Percentiles rank a stretch among this genome's conserved stretches.
phyloP scores from a whole-genome alignment of 2,329 filamentous ascomycete species.

The Alternaria tenuissima region DNA sequence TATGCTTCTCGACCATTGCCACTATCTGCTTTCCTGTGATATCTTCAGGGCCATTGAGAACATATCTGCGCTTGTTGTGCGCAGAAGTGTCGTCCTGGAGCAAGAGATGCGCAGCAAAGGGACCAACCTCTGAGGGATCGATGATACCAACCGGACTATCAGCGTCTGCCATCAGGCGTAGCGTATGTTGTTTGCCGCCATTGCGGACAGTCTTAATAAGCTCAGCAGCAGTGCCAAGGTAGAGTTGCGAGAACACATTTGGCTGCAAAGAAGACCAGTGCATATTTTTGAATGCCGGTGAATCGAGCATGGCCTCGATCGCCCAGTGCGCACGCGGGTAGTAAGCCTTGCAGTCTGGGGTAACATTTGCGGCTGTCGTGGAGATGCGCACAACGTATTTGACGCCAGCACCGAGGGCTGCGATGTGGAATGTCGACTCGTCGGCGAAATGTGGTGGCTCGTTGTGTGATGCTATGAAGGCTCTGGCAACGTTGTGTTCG shows the following conservation, averaged over 20 bases:
- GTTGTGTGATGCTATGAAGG: conserved; percentile 31
- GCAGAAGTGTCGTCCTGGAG: conserved; percentile 11
- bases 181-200: conserved; percentile 12
- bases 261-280: conserved; percentile 27
- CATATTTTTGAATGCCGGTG: background rate
- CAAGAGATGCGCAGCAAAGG: conserved; percentile 24
- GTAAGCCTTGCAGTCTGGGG: conserved; percentile 20
- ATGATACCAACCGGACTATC: conserved; percentile 18
- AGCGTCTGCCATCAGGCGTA: conserved; percentile 4
- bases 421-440: conserved; percentile 26
- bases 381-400: conserved; percentile 30
- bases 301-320: conserved; percentile 22
- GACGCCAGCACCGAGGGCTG: conserved; percentile 19
- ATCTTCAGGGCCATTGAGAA: conserved; percentile 25
- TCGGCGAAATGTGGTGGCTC: conserved; percentile 28
- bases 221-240: conserved; percentile 10
- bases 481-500: conserved; percentile 15
- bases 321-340: conserved; percentile 29
- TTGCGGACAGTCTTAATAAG: conserved; percentile 14
- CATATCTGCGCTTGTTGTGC: conserved; percentile 25
- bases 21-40: conserved; percentile 23
- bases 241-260: conserved; percentile 15
- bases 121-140: conserved; percentile 26
- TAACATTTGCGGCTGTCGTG: conserved; percentile 22
- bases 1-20: conserved; percentile 21